Base-by-base conservation (phyloP, 208 protist species). In the Leishmania braziliensis region DNA sequence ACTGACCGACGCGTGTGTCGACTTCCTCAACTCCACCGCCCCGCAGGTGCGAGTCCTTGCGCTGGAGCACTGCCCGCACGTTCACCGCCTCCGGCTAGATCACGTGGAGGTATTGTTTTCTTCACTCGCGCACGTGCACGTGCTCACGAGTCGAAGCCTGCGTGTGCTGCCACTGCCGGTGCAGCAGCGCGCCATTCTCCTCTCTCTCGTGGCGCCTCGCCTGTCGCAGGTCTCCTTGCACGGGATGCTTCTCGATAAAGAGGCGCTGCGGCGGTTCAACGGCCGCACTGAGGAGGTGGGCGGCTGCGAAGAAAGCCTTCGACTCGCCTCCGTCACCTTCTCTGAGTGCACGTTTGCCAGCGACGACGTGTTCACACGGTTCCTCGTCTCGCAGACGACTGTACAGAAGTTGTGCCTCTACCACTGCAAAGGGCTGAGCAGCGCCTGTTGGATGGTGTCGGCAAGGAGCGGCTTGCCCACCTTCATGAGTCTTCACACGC, bases 41-140 rank as follows among this genome's bases (percentile, higher is more conserved):
- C 73, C 73, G 50, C 29, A 58, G 56, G 33, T 77, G 12, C 73
- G 73, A 29, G 73, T 77, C 36, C 73, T 77, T 14, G 73, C 73
- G 29, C 50, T 77, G 48, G 73, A 77, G 73, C 73, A 77, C 53
- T 77, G 73, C 39, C 73, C 73, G 53, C 73, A 77, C 73, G 50
- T 77, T 60, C 73, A 77, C 51, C 73, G 53, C 23, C 73, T 77
- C 53, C 73, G 26, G 50, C 56, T 77, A 43, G 53, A 65, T 29
- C 39, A 77, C n/a, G 53, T 66, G 39, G 73, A 77, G 23, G 73
- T 77, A 3, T 33, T 77, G 53, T 53, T 77, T 53, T 77, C 73
- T 4, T 77, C 73, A 3, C 73, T 77, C 33, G 73, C 16, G 50
- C 73, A 77, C 73, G 73, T 77, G 51, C 56, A 65, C 73, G 20